phyloP scores from a whole-genome alignment of 352 stramenopile species.

The Nothophytophthora sp. region DNA sequence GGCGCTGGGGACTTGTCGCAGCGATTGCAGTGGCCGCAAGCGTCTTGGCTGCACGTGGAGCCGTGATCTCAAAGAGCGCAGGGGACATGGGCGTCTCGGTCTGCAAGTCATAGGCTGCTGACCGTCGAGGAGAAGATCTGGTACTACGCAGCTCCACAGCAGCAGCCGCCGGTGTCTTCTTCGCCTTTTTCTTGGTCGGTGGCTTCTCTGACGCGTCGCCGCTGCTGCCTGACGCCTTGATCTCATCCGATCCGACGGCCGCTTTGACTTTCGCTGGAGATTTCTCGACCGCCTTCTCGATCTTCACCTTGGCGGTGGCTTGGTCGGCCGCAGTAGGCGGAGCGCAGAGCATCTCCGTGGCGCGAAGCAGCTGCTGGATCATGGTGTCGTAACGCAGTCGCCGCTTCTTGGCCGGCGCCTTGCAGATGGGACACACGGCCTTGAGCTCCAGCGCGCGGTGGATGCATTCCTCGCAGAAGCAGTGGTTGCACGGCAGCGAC shows the following conservation, averaged over 20 bases:
- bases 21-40: not conserved
- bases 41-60: slow-evolving; percentile 1
- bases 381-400: slow-evolving; percentile 75
- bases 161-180: not conserved
- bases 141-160: not conserved
- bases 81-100: slow-evolving; percentile 23
- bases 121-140: slow-evolving; percentile 5
- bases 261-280: not conserved
- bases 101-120: slow-evolving; percentile 6
- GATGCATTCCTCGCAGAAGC: slow-evolving; percentile 89
- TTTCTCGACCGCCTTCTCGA: not conserved
- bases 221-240: not conserved
- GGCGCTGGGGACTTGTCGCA: not conserved
- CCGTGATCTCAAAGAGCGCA: slow-evolving; percentile 25
- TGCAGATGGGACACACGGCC: slow-evolving; percentile 82
- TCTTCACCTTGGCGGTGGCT: not conserved
- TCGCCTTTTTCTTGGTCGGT: not conserved
- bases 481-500: slow-evolving; percentile 87
- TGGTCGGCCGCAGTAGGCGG: slow-evolving; percentile 10
- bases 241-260: no score
- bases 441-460: slow-evolving; percentile 82
- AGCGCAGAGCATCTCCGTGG: slow-evolving; percentile 49
- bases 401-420: slow-evolving; percentile 78
- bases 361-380: slow-evolving; percentile 67
- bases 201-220: not conserved